These are phyloP conservation scores for Tylopilus subfusipes DNA, from an alignment of 768 basidiomycete species.

Conservation along the genomic window DNA sequence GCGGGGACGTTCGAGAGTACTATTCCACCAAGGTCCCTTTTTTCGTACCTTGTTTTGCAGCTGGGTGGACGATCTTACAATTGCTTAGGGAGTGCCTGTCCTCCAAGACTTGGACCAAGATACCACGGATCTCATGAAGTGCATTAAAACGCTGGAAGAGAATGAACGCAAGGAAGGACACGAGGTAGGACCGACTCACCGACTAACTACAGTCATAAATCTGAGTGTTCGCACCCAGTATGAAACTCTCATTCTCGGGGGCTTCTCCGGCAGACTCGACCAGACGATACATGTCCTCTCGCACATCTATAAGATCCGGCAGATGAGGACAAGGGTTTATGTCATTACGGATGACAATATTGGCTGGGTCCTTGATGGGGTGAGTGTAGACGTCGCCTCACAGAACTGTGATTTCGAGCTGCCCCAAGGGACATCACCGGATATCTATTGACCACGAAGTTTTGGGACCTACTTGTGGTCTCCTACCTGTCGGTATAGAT, in stretches of 20 bases:
- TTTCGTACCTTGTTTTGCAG: background rate
- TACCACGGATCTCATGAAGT: constrained; percentile 97
- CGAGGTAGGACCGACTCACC: constrained; percentile 30
- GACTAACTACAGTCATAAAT: background rate
- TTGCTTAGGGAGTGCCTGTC: constrained; percentile 60
- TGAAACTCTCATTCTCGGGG: constrained; percentile 79
- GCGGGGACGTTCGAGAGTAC: constrained; percentile 65
- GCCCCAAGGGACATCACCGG: constrained; percentile 70
- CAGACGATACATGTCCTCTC: constrained; percentile 92
- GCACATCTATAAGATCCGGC: constrained; percentile 75
- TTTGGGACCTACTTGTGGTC: constrained; percentile 87
- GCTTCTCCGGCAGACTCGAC: constrained; percentile 87
- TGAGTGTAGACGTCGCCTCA: constrained; percentile 32
- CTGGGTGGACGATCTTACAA: background rate
- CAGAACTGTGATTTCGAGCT: background rate
- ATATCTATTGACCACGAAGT: constrained; percentile 70
- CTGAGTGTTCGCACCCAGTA: constrained; percentile 38
- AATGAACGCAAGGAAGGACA: constrained; percentile 45
- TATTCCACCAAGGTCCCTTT: constrained; percentile 57
- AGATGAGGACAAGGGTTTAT: constrained; percentile 54
- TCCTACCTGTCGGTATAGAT: constrained; percentile 88
- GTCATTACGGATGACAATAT: constrained; percentile 88
- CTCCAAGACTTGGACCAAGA: constrained; percentile 68
- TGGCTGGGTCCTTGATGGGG: constrained; percentile 83
- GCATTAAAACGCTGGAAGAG: constrained; percentile 58